Base-by-base conservation (phyloP, 148 eudicot genomes). In the Camellia sinensis region DNA sequence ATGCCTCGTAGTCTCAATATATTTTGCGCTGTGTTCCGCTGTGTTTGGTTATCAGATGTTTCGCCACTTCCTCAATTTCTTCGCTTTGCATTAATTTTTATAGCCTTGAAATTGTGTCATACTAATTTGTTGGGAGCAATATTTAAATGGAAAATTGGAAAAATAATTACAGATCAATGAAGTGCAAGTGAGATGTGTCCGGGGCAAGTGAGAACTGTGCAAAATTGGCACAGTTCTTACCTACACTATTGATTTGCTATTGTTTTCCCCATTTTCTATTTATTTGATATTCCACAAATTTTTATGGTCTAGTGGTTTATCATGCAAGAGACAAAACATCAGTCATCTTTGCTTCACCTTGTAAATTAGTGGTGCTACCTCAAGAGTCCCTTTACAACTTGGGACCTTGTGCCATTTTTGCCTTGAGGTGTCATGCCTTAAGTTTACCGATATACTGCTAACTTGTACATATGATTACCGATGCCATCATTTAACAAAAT, bases 31-130 rank as follows among this genome's bases (percentile, higher is more conserved):
- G 21, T 45, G 78, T 19, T 74, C 21, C 43, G 21, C 77, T 56
- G 6, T 40, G 19, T 64, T 75, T 75, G 60, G 78, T 12, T 59
- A 4, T 22, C 18, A 48, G 72, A 44, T 77, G 37, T 77, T 52
- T 67, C 19, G 56, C 69, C 9, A 61, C 56, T 22, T 43, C 53
- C 40, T 62, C 18, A 7, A 13, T 76, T 60, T 76, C 52, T 76
- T 22, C 14, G 67, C 57, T 45, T 62, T 12, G 7, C 69, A 2
- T 44, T 61, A 2, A 40, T 9, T 46, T 62, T 76, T 44, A 40
- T 3, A 19, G 79, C 21, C 53, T 60, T 18, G 48, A 37, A 29
- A 18, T 67, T 29, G 17, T 11, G 6, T 9, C 61, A 14, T 57
- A 57, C 61, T 57, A 11, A 57, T 57, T 57, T 57, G 9, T 11